Evolutionary conservation across 2,329 filamentous ascomycete species (phyloP).

Genomic region (Monosporascus sp.): DNA sequence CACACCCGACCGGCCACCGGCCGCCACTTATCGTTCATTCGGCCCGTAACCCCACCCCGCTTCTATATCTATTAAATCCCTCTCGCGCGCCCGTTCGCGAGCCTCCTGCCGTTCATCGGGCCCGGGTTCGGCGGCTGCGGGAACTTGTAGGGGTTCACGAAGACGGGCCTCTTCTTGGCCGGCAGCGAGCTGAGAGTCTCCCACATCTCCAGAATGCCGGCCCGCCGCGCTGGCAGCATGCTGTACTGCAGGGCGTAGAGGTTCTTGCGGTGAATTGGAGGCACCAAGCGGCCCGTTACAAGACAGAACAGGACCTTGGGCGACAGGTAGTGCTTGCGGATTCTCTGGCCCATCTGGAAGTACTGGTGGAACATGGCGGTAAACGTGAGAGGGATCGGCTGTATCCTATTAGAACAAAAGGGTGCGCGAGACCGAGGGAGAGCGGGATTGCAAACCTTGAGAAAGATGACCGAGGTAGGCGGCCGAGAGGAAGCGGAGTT

Average conservation of each 20-base stretch:
- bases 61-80: conserved; percentile 6
- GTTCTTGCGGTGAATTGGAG: conserved; percentile 89
- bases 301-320: conserved; percentile 84
- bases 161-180: conserved; percentile 37
- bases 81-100: conserved; percentile 18
- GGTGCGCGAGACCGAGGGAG: neutral
- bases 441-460: conserved; percentile 58
- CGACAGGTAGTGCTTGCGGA: conserved; percentile 92
- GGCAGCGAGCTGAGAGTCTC: conserved; percentile 53
- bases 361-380: conserved; percentile 97
- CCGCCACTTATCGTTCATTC: too few relatives aligned
- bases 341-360: conserved; percentile 86
- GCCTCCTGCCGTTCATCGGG: conserved; percentile 13
- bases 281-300: conserved; percentile 85
- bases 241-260: conserved; percentile 96
- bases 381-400: conserved; percentile 86
- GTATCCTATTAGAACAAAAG: conserved; percentile 5
- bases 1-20: too few relatives aligned
- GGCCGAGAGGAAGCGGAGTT: conserved; percentile 30
- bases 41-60: too few relatives aligned
- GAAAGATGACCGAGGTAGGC: conserved; percentile 75
- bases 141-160: conserved; percentile 18
- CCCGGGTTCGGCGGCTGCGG: conserved; percentile 3
- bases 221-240: conserved; percentile 82
- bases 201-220: conserved; percentile 85